A percentile compares a stretch with the other conserved stretches of the same genome.
These are phyloP conservation scores for Clitocybe nebularis DNA, from an alignment of 1,284 basidiomycete species.

Conservation along the genomic window DNA sequence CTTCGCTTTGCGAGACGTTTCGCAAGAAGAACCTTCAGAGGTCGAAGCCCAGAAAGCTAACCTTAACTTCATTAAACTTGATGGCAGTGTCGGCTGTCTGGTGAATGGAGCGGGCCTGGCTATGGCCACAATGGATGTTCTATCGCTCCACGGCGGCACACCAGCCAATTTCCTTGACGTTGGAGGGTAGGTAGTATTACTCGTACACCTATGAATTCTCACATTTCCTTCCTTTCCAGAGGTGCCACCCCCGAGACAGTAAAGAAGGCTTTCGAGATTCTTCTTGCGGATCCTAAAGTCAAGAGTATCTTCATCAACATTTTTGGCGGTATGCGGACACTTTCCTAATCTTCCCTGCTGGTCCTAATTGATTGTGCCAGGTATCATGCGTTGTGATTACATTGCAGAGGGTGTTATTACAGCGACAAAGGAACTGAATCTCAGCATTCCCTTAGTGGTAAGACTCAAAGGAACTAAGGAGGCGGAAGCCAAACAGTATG, in stretches of 20 bases:
- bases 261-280: conserved; percentile 98
- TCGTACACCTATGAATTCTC: conserved; percentile 4
- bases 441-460: conserved; percentile 89
- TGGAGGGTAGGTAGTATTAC: conserved; percentile 65
- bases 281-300: conserved; percentile 87
- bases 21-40: conserved; percentile 96
- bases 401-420: conserved; percentile 98
- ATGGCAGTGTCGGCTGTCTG: conserved; percentile 95
- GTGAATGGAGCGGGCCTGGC: conserved; percentile 99
- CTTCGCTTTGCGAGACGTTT: conserved; percentile 86
- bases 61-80: conserved; percentile 99
- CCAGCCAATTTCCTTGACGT: conserved; percentile 99
- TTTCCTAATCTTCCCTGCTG: background rate
- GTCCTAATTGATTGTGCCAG: conserved; percentile 30
- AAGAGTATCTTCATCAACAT: conserved; percentile 99
- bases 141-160: conserved; percentile 91
- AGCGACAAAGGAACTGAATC: conserved; percentile 87
- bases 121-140: conserved; percentile 99
- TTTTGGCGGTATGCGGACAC: conserved; percentile 60
- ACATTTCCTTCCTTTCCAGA: conserved; percentile 35
- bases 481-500: conserved; percentile 89
- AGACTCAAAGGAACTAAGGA: conserved; percentile 97
- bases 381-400: conserved; percentile 98
- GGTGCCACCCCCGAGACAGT: conserved; percentile 98
- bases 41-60: conserved; percentile 94